These are phyloP conservation scores for Elsinoe arachidis DNA, from an alignment of 2,329 filamentous ascomycete species.

Conservation along the genomic window DNA sequence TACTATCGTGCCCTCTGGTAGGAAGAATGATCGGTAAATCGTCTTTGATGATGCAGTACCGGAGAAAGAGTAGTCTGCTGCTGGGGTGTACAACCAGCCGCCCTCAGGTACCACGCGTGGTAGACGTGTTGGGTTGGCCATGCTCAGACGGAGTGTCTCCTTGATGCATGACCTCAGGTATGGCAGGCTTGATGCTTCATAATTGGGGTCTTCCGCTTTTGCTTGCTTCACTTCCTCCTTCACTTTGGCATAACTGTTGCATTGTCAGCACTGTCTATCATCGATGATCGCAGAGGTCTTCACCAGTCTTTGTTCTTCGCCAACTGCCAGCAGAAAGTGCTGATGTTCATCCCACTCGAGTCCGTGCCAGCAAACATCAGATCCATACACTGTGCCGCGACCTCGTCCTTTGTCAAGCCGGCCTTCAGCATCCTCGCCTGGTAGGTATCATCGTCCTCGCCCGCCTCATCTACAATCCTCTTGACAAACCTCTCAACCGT, in stretches of 20 bases:
- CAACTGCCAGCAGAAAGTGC: slow-evolving; percentile 40
- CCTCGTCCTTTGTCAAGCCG: slow-evolving; percentile 37
- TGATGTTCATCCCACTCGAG: slow-evolving; percentile 44
- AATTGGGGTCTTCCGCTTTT: slow-evolving; percentile 22
- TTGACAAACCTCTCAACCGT: slow-evolving; percentile 38
- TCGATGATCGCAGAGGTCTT: slow-evolving; percentile 10
- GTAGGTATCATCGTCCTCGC: slow-evolving; percentile 35
- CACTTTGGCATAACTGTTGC: background rate
- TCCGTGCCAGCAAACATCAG: slow-evolving; percentile 49
- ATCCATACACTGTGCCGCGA: slow-evolving; percentile 46
- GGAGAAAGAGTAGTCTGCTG: slow-evolving; percentile 12
- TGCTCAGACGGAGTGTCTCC: slow-evolving; percentile 42
- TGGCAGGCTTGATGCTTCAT: slow-evolving; percentile 31
- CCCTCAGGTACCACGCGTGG: slow-evolving; percentile 39
- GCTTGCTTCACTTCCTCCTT: slow-evolving; percentile 26
- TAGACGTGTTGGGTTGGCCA: slow-evolving; percentile 45
- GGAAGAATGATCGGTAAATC: slow-evolving; percentile 14
- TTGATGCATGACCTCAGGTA: slow-evolving; percentile 43
- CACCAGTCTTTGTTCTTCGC: slow-evolving; percentile 36
- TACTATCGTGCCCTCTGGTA: slow-evolving; percentile 38
- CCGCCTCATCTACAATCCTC: slow-evolving; percentile 30
- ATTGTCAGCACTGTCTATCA: background rate
- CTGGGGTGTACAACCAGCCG: slow-evolving; percentile 29
- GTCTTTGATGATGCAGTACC: background rate
- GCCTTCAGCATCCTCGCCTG: slow-evolving; percentile 40